Percentiles rank a stretch among this genome's conserved stretches.
phyloP scores from a whole-genome alignment of 495 filamentous ascomycete species.

The Penicillium maclennaniae region DNA sequence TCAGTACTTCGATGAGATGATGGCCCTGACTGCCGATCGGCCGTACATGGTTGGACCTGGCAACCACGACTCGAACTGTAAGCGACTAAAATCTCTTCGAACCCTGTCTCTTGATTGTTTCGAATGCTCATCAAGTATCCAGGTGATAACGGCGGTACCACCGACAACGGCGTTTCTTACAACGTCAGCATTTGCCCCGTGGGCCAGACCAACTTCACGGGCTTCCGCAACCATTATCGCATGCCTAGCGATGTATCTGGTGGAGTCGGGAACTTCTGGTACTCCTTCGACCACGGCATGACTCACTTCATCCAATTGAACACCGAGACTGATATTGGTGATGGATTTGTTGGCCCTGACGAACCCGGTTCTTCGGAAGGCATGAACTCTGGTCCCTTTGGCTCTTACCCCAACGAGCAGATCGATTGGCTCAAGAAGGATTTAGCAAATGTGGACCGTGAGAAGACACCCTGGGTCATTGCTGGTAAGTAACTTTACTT shows the following conservation, averaged over 20 bases:
- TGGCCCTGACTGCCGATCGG: conserved; percentile 21
- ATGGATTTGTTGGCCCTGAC: conserved; percentile 6
- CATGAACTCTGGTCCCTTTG: conserved; percentile 3
- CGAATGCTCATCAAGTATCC: neutral
- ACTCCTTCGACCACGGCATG: conserved; percentile 54
- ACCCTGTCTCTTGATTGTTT: neutral
- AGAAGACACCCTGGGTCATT: conserved; percentile 10
- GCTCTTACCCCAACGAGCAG: conserved; percentile 1
- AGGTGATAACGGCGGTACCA: neutral
- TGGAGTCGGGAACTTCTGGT: conserved; percentile 53
- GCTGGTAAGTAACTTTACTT: neutral
- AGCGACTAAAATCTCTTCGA: neutral
- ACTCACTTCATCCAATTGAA: conserved; percentile 47
- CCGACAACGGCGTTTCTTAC: neutral
- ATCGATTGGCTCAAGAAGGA: conserved; percentile 7
- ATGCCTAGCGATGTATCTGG: conserved; percentile 45
- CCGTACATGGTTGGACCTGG: conserved; percentile 44
- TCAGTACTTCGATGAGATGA: conserved; percentile 40
- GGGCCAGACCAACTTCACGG: conserved; percentile 50
- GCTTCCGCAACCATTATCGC: conserved; percentile 47
- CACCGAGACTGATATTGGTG: conserved; percentile 39
- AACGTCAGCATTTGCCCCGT: conserved; percentile 1
- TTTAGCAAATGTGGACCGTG: conserved; percentile 1
- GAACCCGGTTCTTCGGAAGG: conserved; percentile 4
- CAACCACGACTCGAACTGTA: conserved; percentile 45